Base-by-base conservation (phyloP, 768 basidiomycete species). In the Trametes sanguinea region DNA sequence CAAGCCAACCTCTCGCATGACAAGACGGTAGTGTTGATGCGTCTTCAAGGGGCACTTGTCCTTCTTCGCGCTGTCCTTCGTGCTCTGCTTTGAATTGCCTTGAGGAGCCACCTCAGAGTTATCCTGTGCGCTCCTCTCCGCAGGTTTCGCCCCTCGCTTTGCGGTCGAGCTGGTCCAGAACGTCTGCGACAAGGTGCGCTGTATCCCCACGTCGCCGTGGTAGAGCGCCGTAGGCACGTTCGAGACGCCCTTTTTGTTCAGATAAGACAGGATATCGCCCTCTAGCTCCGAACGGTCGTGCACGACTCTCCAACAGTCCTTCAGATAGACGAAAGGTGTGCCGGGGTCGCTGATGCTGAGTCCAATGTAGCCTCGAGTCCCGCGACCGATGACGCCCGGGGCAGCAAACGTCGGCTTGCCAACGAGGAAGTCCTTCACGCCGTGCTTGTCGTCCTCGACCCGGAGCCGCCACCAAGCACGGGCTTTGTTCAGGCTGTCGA, bases 231-330 rank as follows among this genome's bases (percentile, higher is more conserved):
- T 63, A 1, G 62, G 62, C 1, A 63, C 29, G 51, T 50, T 11
- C 9, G 35, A 2, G 9, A 30, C 47, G 2, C 30, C 47, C 5
- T 50, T 16, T 11, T 32, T 32, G n/a, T 55, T 39, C 16, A 67
- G 57, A 2, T 51, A 8, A 27, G 40, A 8, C 6, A 60, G 51
- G 1, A 56, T 42, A 3, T 53, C 57, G 2, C 63, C 57, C 44
- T 67, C 66, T 13, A 51, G 17, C 37, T 48, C 6, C 14, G 57
- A 32, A 1, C 7, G 39, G 10, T 10, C 9, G 5, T 37, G 17
- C 13, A 29, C 46, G 16, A 55, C 42, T 0, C 62, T 55, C 66
- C 66, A 67, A 7, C 47, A 39, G 45, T 67, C 66, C 57, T 64
- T 67, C 27, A 67, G 43, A 22, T 58, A 67, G 0, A 64, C 66